Evolutionary conservation across 2,329 filamentous ascomycete species (phyloP), one percentile per base, ranked within the genome.

Genomic region (Nemania sp.): DNA sequence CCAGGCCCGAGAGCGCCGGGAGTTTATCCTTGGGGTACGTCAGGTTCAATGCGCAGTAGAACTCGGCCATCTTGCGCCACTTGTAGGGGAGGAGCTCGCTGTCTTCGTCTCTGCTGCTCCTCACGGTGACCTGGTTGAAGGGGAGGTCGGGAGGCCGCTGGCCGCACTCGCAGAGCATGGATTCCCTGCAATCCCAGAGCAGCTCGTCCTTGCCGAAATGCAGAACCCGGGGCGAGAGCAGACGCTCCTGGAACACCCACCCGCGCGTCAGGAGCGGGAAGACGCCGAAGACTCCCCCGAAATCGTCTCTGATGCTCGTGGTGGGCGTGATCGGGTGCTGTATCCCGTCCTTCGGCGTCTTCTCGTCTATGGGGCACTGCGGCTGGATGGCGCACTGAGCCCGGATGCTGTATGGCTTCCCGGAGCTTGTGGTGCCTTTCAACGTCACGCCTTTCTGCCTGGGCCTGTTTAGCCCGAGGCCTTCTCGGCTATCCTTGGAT

Each of bases 101-200:
- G 15, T 35, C 17, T 6, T 20, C 46, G 12, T 52, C 37, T 15
- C 54, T 21, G 4, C 40, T 43, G 12, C n/a, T 37, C 20, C 18
- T 34, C 11, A 51, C 34, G 6, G 34, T 49, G n/a, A 57, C 56
- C 40, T 64, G 55, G 13, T 61, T 57, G 13, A 53, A 43, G 17
- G 37, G 45, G 5, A 50, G 37, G n/a, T 56, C 37, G 4, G 25
- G 21, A 1, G 25, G 45, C 18, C 59, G 34, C 18, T 59, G 59
- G 3, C 56, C 54, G 32, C 59, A 62, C 29, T 59, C 61, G 43
- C 56, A 66, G 17, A 29, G 37, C 29, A 55, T 55, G 4, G 46
- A 51, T 25, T 56, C 50, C 15, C 40, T 54, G 35, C 64, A 66
- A 13, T 64, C 64, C 56, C 54, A 66, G 7, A 59, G 52, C 17